Evolutionary conservation across 495 filamentous ascomycete species (phyloP).

Genomic region (Haplographium delicatum): DNA sequence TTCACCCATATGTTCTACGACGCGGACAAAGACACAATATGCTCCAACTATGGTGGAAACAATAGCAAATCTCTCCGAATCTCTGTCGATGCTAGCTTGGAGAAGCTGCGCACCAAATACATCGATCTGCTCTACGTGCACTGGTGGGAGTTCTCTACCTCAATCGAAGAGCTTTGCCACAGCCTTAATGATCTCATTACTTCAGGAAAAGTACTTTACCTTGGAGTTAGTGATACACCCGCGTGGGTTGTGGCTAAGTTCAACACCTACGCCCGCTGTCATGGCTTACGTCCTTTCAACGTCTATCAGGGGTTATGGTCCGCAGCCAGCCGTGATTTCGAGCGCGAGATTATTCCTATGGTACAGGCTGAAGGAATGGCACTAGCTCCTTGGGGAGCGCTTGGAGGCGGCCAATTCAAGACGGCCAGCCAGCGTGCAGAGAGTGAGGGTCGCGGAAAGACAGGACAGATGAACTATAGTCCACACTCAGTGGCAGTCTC

Average conservation of each 20-base stretch:
- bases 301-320: constrained; percentile 64
- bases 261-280: constrained; percentile 58
- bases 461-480: constrained; percentile 35
- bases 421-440: constrained; percentile 33
- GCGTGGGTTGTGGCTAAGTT: constrained; percentile 65
- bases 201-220: constrained; percentile 61
- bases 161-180: constrained; percentile 64
- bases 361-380: constrained; percentile 58
- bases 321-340: constrained; percentile 55
- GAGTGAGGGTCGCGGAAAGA: neutral
- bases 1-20: constrained; percentile 16
- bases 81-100: constrained; percentile 33
- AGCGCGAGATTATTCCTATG: constrained; percentile 70
- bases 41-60: constrained; percentile 49
- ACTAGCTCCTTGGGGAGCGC: constrained; percentile 53
- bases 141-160: constrained; percentile 45
- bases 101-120: constrained; percentile 56
- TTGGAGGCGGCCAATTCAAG: constrained; percentile 58
- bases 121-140: constrained; percentile 59
- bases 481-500: too few relatives aligned
- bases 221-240: constrained; percentile 60
- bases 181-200: constrained; percentile 53
- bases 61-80: constrained; percentile 13
- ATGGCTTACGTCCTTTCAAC: constrained; percentile 53
- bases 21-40: constrained; percentile 37